phyloP scores from a whole-genome alignment of 352 stramenopile genomes.

The Peronospora belbahrii region DNA sequence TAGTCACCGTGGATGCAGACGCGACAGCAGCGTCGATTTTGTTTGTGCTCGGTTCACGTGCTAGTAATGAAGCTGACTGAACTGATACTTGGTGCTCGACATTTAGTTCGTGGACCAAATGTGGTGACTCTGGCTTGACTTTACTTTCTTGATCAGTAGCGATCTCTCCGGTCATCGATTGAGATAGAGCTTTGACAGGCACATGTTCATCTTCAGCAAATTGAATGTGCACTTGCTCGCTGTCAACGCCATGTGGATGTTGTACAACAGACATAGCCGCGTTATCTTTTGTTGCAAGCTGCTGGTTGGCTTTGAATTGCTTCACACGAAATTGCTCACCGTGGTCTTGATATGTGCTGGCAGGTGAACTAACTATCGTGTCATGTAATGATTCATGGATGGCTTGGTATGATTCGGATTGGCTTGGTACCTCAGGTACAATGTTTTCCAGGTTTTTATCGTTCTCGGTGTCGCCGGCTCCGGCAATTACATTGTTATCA shows the following conservation, averaged over 20 bases:
- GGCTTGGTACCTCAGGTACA: not conserved
- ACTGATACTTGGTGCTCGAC: constrained; percentile 7
- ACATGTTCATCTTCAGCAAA: not conserved
- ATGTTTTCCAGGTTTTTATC: not conserved
- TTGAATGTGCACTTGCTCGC: not conserved
- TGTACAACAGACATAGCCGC: not conserved
- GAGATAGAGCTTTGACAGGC: not conserved
- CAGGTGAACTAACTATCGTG: not conserved
- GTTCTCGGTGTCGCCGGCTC: not conserved
- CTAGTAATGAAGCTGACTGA: not conserved
- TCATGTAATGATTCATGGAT: not conserved
- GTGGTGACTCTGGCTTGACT: not conserved
- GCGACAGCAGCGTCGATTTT: not conserved
- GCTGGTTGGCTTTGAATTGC: not conserved
- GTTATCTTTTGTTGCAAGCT: not conserved
- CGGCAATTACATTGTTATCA: not conserved
- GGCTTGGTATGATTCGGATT: not conserved
- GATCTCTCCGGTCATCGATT: not conserved
- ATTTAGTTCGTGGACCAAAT: not conserved
- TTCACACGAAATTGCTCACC: not conserved
- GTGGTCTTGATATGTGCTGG: not conserved
- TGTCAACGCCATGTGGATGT: not conserved
- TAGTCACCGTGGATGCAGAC: not conserved
- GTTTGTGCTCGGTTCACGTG: not conserved
- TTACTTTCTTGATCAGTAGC: not conserved